Percentiles rank a stretch among this genome's conserved stretches.
Conservation (phyloP, 371 early-diverging fungal genomes). For the Saksenaea vasiformis region DNA sequence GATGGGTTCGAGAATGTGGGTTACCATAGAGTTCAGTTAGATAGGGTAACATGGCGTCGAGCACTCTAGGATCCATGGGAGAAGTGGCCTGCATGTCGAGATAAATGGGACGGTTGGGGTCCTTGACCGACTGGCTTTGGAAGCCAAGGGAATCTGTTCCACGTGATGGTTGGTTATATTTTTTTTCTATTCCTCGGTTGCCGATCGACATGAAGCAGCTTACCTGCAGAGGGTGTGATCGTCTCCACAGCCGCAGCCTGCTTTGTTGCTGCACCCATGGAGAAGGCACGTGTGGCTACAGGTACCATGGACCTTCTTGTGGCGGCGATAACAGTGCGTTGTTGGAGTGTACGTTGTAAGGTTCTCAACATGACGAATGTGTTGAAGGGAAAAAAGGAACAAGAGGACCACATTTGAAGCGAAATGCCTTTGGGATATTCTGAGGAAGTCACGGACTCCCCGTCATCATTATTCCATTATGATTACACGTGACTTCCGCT, state of each 20-base stretch:
- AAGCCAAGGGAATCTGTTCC: conserved; percentile 60
- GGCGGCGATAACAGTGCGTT: background rate
- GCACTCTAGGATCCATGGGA: conserved; percentile 96
- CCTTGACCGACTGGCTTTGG: conserved; percentile 38
- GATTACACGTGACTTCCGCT: too few species aligned
- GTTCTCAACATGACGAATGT: background rate
- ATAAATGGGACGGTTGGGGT: conserved; percentile 76
- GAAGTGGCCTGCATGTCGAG: conserved; percentile 98
- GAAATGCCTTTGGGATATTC: too few species aligned
- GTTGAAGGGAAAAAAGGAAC: background rate
- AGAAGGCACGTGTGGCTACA: conserved; percentile 6
- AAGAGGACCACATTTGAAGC: too few species aligned
- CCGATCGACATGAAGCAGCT: background rate
- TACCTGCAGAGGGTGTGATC: conserved; percentile 23
- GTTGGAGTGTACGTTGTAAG: background rate
- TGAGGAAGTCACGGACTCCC: too few species aligned
- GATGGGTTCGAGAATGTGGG: conserved; percentile 98
- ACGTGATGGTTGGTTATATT: background rate
- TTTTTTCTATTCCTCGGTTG: too few species aligned
- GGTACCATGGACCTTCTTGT: background rate
- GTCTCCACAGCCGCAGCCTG: conserved; percentile 18
- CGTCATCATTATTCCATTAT: too few species aligned
- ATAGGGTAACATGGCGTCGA: conserved; percentile 98
- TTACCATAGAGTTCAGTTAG: conserved; percentile 96
- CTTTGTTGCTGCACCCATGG: background rate